Evolutionary conservation across 768 basidiomycete genomes (phyloP), one percentile per base, ranked within the genome.

Genomic region (Ephemerocybe angulata): DNA sequence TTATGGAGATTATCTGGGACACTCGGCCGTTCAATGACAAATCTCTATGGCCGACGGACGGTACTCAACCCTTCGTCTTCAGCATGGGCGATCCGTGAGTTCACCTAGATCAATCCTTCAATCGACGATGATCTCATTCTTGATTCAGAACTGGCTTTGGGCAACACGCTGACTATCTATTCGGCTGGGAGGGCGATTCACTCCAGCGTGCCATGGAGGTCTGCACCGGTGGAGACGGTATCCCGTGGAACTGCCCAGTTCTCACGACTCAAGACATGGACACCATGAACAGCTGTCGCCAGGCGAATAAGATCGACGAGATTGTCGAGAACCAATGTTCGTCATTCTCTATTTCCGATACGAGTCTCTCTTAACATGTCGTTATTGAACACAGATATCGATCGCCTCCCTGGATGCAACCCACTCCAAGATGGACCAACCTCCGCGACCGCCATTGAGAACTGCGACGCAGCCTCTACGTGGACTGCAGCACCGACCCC

Each of bases 1-100:
- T 56, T 41, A 44, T 56, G n/a, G 55, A 56, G 29, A 56, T 56
- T 12, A 50, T 56, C 37, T 56, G 55, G 55, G 55, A 56, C 41
- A 56, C 55, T 5, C 55, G 55, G 11, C 42, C 55, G 1, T 56
- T 56, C 48, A 56, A 56, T 31, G 55, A 56, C 40, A 48, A 48
- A n/a, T 25, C 38, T 11, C 19, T 43, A 21, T 56, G 55, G 55
- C 55, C 55, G 2, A 50, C 40, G n/a, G 55, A 56, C 37, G 55
- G 50, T 10, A 29, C 31, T 42, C 55, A 56, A 24, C 55, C 55
- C 6, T 56, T 56, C 29, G 49, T 56, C 25, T 56, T 42, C 50
- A 56, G 55, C 25, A 56, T 56, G 55, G 55, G 55, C 3, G 55
- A 56, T 29, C 55, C 55, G 48, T 54, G 27, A 24, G 53, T 54